Conservation (phyloP, 345 rosid species). For the Euphorbia peplus region DNA sequence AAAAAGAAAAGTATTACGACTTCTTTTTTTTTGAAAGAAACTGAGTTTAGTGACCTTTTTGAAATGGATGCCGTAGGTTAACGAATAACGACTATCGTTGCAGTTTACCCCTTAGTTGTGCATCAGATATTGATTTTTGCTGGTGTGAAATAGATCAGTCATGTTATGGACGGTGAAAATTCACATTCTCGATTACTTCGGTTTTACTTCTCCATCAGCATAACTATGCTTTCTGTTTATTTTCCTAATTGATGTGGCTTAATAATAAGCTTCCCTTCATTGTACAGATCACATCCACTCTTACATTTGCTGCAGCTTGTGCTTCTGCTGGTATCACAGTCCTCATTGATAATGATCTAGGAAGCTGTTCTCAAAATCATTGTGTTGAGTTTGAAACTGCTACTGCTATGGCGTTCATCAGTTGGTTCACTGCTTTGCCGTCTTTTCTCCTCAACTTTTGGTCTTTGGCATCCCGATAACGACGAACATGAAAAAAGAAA, state of each 20-base stretch:
- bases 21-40: no score
- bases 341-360: slow-evolving; percentile 70
- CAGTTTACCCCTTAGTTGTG: no score
- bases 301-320: slow-evolving; percentile 78
- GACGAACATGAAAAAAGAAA: slow-evolving; percentile 1
- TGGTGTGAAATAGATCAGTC: neutral
- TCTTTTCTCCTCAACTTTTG: slow-evolving; percentile 70
- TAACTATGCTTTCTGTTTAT: neutral
- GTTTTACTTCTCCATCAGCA: neutral
- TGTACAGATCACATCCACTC: slow-evolving; percentile 68
- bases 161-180: neutral
- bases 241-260: neutral
- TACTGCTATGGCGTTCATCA: slow-evolving; percentile 69
- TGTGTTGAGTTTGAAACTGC: slow-evolving; percentile 68
- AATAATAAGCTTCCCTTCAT: slow-evolving; percentile 4
- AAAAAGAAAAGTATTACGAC: no score
- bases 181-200: neutral
- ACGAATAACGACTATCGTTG: no score
- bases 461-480: slow-evolving; percentile 62
- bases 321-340: slow-evolving; percentile 82
- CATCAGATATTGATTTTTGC: neutral
- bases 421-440: slow-evolving; percentile 62
- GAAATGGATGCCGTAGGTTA: no score
- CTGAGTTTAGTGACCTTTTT: no score
- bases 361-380: slow-evolving; percentile 48